Percentiles rank a stretch among this genome's conserved stretches.
phyloP scores from a whole-genome alignment of 2,329 filamentous ascomycete genomes.

The Colletotrichum filicis region DNA sequence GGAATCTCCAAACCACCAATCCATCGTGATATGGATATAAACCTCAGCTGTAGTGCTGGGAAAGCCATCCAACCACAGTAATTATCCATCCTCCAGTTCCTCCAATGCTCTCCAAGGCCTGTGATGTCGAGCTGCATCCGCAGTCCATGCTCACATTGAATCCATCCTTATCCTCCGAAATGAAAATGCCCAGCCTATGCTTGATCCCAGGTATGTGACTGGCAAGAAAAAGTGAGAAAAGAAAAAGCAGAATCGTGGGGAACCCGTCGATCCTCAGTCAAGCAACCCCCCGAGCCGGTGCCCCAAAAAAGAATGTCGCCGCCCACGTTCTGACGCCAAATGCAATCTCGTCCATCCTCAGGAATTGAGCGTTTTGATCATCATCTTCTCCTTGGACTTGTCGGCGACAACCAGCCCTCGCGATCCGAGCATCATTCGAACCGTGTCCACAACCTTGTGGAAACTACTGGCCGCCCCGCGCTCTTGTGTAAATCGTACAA shows the following conservation, averaged over 20 bases:
- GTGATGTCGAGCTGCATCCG: neutral
- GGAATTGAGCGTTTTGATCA: slow-evolving; percentile 74
- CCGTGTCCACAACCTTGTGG: slow-evolving; percentile 81
- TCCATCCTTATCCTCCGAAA: slow-evolving; percentile 14
- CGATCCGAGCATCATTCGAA: slow-evolving; percentile 74
- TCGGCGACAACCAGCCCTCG: slow-evolving; percentile 77
- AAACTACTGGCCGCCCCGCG: slow-evolving; percentile 93
- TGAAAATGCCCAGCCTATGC: slow-evolving; percentile 11
- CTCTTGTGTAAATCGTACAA: slow-evolving; percentile 89
- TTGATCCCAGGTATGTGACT: slow-evolving; percentile 2
- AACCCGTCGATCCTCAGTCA: slow-evolving; percentile 5
- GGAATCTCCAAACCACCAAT: neutral
- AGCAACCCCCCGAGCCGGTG: slow-evolving; percentile 14
- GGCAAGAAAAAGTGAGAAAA: slow-evolving; percentile 21
- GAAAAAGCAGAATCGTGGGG: slow-evolving; percentile 18
- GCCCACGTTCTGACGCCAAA: slow-evolving; percentile 30
- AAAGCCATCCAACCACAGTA: slow-evolving; percentile 29
- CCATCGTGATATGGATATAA: slow-evolving; percentile 12
- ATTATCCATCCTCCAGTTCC: slow-evolving; percentile 14
- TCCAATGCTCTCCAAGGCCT: neutral
- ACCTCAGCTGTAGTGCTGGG: slow-evolving; percentile 14
- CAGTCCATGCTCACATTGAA: neutral
- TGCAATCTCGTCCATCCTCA: slow-evolving; percentile 42
- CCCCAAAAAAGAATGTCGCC: slow-evolving; percentile 18
- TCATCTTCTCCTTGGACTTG: slow-evolving; percentile 74